phyloP scores from a whole-genome alignment of 768 basidiomycete species.

The Tricholoma saponaceum region DNA sequence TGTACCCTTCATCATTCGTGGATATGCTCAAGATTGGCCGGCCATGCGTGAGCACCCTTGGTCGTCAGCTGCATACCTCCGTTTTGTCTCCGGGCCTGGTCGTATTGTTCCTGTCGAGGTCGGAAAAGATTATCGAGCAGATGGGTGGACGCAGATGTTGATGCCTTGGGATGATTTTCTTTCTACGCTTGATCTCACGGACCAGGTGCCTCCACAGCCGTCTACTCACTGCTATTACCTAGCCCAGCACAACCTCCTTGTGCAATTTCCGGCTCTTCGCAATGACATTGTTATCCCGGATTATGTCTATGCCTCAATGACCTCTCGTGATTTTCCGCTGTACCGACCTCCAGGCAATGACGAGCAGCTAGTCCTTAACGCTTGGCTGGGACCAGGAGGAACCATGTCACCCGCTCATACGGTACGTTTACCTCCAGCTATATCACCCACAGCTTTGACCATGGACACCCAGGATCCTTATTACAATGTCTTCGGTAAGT shows the following conservation, averaged over 20 bases:
- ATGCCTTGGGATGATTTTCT: conserved; percentile 80
- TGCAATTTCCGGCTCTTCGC: conserved; percentile 76
- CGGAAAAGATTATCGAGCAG: conserved; percentile 75
- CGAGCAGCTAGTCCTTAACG: conserved; percentile 65
- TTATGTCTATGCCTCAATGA: conserved; percentile 71
- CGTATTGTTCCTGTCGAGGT: conserved; percentile 89
- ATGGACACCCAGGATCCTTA: conserved; percentile 71
- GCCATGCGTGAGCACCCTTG: conserved; percentile 70
- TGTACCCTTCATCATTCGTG: conserved; percentile 71
- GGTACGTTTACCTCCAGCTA: conserved; percentile 31
- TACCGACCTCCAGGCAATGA: conserved; percentile 67
- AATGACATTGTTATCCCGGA: conserved; percentile 83
- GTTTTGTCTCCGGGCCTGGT: conserved; percentile 67
- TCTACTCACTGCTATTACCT: conserved; percentile 58
- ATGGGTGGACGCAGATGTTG: conserved; percentile 78
- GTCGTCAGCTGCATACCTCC: conserved; percentile 67
- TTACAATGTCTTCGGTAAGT: conserved; percentile 81
- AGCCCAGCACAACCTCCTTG: conserved; percentile 85
- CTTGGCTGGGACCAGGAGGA: conserved; percentile 78
- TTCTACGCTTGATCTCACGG: conserved; percentile 32
- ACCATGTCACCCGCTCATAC: conserved; percentile 90
- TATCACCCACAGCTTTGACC: background rate
- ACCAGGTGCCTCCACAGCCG: conserved; percentile 18
- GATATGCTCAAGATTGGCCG: conserved; percentile 70
- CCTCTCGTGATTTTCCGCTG: conserved; percentile 37